A percentile compares a stretch with the other conserved stretches of the same genome.
Evolutionary conservation across 108 stramenopile genomes (phyloP).

Genomic region (Cafeteria roenbergensis): DNA sequence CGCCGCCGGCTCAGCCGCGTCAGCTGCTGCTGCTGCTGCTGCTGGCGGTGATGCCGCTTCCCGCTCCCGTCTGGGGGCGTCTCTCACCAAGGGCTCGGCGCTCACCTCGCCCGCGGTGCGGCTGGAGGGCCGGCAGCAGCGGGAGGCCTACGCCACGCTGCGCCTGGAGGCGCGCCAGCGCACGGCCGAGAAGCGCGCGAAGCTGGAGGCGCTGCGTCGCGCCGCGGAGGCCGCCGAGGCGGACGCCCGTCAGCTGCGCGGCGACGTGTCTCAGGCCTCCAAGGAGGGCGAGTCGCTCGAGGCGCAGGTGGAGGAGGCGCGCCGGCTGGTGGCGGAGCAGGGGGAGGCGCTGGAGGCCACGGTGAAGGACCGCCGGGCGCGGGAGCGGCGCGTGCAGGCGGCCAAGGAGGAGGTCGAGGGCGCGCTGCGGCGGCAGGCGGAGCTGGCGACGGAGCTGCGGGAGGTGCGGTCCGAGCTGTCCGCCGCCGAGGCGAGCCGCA

Average conservation of each 20-base stretch:
- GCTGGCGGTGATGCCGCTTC: no score
- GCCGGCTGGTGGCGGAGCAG: constrained; percentile 21
- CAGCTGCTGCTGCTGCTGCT: no score
- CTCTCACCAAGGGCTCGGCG: no score
- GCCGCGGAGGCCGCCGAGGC: neutral
- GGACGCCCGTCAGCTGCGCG: neutral
- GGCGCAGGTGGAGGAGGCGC: neutral
- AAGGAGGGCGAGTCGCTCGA: neutral
- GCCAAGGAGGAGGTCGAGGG: constrained; percentile 63
- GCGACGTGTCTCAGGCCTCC: neutral
- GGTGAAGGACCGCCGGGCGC: constrained; percentile 41
- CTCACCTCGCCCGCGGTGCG: no score
- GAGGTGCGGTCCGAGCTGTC: constrained; percentile 56
- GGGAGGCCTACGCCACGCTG: constrained; percentile 45
- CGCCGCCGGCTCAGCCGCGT: no score
- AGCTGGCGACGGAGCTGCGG: constrained; percentile 57
- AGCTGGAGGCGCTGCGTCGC: neutral
- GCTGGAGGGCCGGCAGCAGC: no score
- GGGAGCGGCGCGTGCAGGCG: constrained; percentile 42
- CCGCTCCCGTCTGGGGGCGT: no score
- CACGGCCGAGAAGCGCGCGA: constrained; percentile 13
- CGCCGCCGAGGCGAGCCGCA: constrained; percentile 64
- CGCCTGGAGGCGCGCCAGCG: constrained; percentile 40
- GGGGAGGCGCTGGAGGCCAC: constrained; percentile 38
- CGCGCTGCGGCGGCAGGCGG: constrained; percentile 36